Evolutionary conservation across 768 basidiomycete genomes (phyloP).

Genomic region (Lentinula sp.): DNA sequence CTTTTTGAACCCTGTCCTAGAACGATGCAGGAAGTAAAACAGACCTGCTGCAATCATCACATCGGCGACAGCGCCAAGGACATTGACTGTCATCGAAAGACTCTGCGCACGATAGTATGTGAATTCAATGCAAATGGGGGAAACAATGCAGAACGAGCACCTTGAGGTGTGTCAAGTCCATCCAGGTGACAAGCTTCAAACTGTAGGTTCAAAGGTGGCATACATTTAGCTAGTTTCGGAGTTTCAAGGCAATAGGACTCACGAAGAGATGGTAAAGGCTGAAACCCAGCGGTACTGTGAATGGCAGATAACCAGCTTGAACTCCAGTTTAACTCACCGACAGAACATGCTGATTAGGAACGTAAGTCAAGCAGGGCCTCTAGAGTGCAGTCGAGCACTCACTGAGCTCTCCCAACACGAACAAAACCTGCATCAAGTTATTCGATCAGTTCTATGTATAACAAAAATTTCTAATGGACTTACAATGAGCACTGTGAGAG

Average conservation of each 20-base stretch:
- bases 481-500: conserved; percentile 37
- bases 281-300: conserved; percentile 1
- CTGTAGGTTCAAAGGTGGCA: conserved; percentile 20
- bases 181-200: conserved; percentile 35
- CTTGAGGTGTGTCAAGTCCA: conserved; percentile 38
- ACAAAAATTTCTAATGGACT: conserved; percentile 10
- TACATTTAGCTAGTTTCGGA: background rate
- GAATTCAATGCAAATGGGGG: background rate
- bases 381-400: conserved; percentile 7
- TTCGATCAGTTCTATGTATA: background rate
- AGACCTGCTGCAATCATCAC: conserved; percentile 43
- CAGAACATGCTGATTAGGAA: conserved; percentile 22
- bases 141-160: conserved; percentile 14
- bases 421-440: conserved; percentile 21
- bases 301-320: background rate
- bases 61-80: conserved; percentile 43
- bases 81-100: conserved; percentile 51
- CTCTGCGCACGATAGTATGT: conserved; percentile 24
- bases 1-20: conserved; percentile 50
- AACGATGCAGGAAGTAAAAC: conserved; percentile 42
- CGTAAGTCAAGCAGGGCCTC: background rate
- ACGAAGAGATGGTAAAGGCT: conserved; percentile 47
- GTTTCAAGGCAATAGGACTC: conserved; percentile 12
- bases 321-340: conserved; percentile 22
- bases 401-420: conserved; percentile 51